These are phyloP conservation scores for Penicillium crystallinum DNA, from an alignment of 495 filamentous ascomycete genomes.

Conservation along the genomic window DNA sequence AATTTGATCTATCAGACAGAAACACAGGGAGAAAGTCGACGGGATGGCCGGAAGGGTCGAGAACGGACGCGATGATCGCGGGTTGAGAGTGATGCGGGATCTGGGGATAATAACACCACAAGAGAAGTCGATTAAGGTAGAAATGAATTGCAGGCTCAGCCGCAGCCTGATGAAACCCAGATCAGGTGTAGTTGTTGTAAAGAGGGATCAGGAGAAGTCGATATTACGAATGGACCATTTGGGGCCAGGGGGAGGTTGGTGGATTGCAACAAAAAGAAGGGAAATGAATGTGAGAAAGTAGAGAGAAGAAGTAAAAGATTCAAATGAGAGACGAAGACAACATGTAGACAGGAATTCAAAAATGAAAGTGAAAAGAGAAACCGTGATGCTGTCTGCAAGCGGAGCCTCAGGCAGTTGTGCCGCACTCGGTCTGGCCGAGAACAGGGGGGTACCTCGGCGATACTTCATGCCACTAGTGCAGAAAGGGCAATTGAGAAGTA, in stretches of 20 bases:
- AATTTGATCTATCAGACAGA: neutral
- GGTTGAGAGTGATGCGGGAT: neutral
- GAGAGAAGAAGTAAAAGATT: slow-evolving; percentile 5
- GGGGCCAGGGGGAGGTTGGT: slow-evolving; percentile 13
- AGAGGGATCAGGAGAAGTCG: slow-evolving; percentile 21
- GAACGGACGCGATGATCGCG: slow-evolving; percentile 20
- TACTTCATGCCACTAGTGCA: slow-evolving; percentile 1
- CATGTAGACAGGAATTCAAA: slow-evolving; percentile 2
- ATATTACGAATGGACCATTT: slow-evolving; percentile 15
- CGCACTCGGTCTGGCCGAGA: slow-evolving; percentile 23
- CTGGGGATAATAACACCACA: slow-evolving; percentile 12
- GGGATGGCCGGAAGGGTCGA: slow-evolving; percentile 16
- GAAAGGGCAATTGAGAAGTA: neutral
- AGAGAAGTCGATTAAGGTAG: slow-evolving; percentile 16
- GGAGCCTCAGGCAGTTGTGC: slow-evolving; percentile 24
- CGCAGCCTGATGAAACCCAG: slow-evolving; percentile 27
- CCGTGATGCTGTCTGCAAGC: slow-evolving; percentile 13
- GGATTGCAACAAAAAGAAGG: slow-evolving; percentile 6
- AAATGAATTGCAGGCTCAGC: slow-evolving; percentile 28
- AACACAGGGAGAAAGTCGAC: slow-evolving; percentile 12
- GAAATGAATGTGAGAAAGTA: slow-evolving; percentile 8
- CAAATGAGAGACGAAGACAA: slow-evolving; percentile 18
- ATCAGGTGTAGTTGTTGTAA: slow-evolving; percentile 23
- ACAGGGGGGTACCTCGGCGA: slow-evolving; percentile 9
- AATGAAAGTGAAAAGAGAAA: slow-evolving; percentile 18